These are phyloP conservation scores for Micromonas pusilla DNA, from an alignment of 139 green algal species.

Conservation along the genomic window DNA sequence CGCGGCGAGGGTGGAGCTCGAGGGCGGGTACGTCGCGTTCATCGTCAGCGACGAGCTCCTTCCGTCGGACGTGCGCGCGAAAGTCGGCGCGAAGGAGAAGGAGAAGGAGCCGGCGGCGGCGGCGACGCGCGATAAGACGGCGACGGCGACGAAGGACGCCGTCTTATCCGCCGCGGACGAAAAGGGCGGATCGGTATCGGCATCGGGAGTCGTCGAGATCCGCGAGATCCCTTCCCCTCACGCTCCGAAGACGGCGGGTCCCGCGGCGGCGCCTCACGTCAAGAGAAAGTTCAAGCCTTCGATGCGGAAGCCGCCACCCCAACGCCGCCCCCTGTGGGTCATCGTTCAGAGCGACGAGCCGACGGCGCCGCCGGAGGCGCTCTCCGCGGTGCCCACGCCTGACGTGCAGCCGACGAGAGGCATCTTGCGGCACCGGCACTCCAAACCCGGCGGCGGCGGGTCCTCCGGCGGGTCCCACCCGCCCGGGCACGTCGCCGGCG, in stretches of 20 bases:
- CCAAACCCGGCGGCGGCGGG: neutral
- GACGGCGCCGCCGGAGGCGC: neutral
- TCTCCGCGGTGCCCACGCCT: neutral
- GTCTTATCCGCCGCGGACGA: too few species aligned
- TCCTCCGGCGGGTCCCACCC: too few species aligned
- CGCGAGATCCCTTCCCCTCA: too few species aligned
- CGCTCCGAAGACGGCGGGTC: too few species aligned
- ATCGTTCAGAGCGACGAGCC: slow-evolving; percentile 8
- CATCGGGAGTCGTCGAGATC: too few species aligned
- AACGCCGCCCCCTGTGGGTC: slow-evolving; percentile 3
- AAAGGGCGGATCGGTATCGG: too few species aligned
- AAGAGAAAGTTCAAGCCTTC: too few species aligned
- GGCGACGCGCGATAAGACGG: too few species aligned
- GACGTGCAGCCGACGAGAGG: neutral
- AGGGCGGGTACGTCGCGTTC: slow-evolving; percentile 12
- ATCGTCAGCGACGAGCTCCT: slow-evolving; percentile 2
- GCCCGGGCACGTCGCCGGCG: neutral
- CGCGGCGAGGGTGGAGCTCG: slow-evolving; percentile 7
- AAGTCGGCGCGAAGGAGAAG: neutral
- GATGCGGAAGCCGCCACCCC: too few species aligned
- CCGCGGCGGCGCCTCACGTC: too few species aligned
- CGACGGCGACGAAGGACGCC: too few species aligned
- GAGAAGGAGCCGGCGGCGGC: neutral
- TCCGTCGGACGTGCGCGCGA: neutral
- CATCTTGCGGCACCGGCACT: neutral